Evolutionary conservation across 2,329 filamentous ascomycete species (phyloP).

Genomic region (Monosporascus sp.): DNA sequence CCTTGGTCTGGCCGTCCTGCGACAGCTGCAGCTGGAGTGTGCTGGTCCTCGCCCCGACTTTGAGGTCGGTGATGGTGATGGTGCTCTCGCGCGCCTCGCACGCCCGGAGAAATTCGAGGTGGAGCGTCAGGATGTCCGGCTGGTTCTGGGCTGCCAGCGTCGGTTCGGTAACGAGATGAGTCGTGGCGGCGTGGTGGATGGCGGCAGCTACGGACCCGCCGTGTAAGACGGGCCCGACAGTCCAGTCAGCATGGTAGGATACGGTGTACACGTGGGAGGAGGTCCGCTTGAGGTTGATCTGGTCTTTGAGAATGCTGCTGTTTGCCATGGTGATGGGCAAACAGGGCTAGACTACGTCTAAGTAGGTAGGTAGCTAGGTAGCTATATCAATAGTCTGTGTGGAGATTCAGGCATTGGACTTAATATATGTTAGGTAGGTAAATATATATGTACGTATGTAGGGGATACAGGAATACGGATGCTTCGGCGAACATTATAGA

Average conservation of each 20-base stretch:
- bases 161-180: constrained; percentile 13
- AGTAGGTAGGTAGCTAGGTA: too few species aligned
- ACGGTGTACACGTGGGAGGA: constrained; percentile 10
- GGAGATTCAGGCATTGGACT: too few species aligned
- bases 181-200: constrained; percentile 16
- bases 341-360: too few species aligned
- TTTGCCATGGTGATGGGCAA: too few species aligned
- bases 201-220: constrained; percentile 20
- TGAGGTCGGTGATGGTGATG: constrained; percentile 14
- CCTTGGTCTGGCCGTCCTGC: constrained; percentile 11
- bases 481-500: too few species aligned
- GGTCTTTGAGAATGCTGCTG: constrained; percentile 9
- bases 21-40: constrained; percentile 19
- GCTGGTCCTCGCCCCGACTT: constrained; percentile 12
- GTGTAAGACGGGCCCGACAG: constrained; percentile 14
- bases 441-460: too few species aligned
- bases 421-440: too few species aligned
- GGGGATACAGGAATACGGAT: too few species aligned
- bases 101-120: constrained; percentile 20
- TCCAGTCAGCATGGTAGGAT: constrained; percentile 17
- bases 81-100: constrained; percentile 16
- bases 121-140: constrained; percentile 19
- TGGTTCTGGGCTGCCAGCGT: constrained; percentile 11
- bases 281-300: constrained; percentile 13
- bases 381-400: too few species aligned